These are phyloP conservation scores for Apiospora aurea DNA, from an alignment of 2,329 filamentous ascomycete species.

Conservation along the genomic window DNA sequence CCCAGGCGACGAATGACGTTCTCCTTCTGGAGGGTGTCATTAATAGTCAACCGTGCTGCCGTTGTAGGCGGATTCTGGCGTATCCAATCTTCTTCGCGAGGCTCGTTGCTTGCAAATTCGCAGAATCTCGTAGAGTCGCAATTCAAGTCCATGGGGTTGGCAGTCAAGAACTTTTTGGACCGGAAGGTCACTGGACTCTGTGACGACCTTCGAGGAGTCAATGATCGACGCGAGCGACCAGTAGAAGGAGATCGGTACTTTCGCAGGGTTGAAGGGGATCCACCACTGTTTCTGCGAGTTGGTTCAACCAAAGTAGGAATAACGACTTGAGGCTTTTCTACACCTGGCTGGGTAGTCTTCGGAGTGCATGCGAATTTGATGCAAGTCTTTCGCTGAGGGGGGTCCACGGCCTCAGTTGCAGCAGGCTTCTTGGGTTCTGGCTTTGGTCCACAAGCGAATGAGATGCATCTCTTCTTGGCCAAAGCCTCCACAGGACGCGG, in stretches of 20 bases:
- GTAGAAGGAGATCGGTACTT: slow-evolving; percentile 43
- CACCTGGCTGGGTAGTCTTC: slow-evolving; percentile 53
- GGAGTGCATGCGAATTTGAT: slow-evolving; percentile 81
- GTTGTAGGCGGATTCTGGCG: slow-evolving; percentile 67
- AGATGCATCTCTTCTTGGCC: slow-evolving; percentile 87
- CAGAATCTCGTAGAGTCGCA: slow-evolving; percentile 75
- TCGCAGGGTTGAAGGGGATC: slow-evolving; percentile 35
- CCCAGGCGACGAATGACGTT: slow-evolving; percentile 85
- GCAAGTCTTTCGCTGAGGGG: slow-evolving; percentile 60
- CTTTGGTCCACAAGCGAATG: slow-evolving; percentile 83
- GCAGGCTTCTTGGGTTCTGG: slow-evolving; percentile 54
- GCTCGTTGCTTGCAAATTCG: slow-evolving; percentile 85
- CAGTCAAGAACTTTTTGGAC: slow-evolving; percentile 57
- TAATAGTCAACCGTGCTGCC: slow-evolving; percentile 79
- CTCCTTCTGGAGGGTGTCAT: slow-evolving; percentile 90
- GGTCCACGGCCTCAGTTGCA: slow-evolving; percentile 47
- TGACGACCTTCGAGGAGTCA: slow-evolving; percentile 47
- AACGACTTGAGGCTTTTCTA: not conserved
- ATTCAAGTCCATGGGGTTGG: slow-evolving; percentile 56
- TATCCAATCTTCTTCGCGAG: slow-evolving; percentile 92
- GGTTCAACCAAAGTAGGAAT: slow-evolving; percentile 35
- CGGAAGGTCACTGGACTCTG: slow-evolving; percentile 48
- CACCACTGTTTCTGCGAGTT: slow-evolving; percentile 30
- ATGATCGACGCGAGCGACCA: slow-evolving; percentile 35
- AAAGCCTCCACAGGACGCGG: slow-evolving; percentile 69